These are phyloP conservation scores for Aspergillus proliferans DNA, from an alignment of 2,329 filamentous ascomycete species.

Conservation along the genomic window DNA sequence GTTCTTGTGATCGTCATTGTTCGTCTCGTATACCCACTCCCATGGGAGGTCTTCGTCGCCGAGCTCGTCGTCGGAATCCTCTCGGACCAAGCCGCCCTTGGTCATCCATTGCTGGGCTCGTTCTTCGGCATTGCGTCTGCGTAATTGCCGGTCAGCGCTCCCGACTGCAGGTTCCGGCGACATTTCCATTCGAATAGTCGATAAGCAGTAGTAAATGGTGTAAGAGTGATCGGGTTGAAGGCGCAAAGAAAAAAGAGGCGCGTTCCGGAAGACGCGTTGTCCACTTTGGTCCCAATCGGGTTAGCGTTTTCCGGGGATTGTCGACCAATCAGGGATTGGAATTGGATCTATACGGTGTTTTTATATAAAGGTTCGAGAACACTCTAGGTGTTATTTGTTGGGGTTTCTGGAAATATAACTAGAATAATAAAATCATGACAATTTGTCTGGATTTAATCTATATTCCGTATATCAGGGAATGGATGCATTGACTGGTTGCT, in stretches of 20 bases:
- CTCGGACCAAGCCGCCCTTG: slow-evolving; percentile 59
- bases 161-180: slow-evolving; percentile 10
- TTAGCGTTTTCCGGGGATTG: slow-evolving; percentile 11
- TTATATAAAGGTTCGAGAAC: no score
- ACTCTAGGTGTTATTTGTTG: no score
- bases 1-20: slow-evolving; percentile 13
- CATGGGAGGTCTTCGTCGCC: slow-evolving; percentile 65
- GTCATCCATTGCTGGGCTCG: slow-evolving; percentile 46
- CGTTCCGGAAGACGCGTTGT: slow-evolving; percentile 23
- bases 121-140: slow-evolving; percentile 23
- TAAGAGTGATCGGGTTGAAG: background rate
- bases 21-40: slow-evolving; percentile 65
- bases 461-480: background rate
- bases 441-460: background rate
- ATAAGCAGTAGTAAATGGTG: background rate
- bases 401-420: no score
- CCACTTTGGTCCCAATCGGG: slow-evolving; percentile 26
- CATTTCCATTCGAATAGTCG: slow-evolving; percentile 11
- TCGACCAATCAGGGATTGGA: slow-evolving; percentile 12
- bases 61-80: slow-evolving; percentile 86
- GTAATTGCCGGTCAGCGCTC: slow-evolving; percentile 8
- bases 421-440: background rate
- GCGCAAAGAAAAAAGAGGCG: slow-evolving; percentile 13
- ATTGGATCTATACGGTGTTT: background rate
- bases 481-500: background rate